Evolutionary conservation across 306 rosid genomes (phyloP), one percentile per base, ranked within the genome.

Genomic region (Corylus heterophylla): DNA sequence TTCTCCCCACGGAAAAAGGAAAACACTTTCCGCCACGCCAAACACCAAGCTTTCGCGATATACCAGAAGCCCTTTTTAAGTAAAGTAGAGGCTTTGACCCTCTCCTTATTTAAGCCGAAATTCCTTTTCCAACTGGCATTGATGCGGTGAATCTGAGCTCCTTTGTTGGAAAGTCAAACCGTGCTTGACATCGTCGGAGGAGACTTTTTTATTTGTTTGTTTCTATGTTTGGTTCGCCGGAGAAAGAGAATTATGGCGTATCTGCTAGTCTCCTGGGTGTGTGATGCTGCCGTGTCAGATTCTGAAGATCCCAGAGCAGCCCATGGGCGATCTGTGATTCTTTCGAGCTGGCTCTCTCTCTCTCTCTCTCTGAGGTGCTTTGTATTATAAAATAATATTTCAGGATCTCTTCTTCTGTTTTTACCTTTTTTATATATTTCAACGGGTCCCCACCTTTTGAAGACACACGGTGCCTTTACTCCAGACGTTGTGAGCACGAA

Each of bases 11-110:
- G 25, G 25, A 18, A 55, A n/a, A 55, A 59, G 72, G 27, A 18
- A 42, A 68, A n/a, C 27, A 13, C n/a, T 75, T 78, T 61, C 74
- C 48, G 29, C 29, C 56, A 25, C 35, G 14, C 81, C 85, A 81
- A 76, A 44, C 73, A 49, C 45, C 44, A 39, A 39, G 4, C 44
- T 11, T 71, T 72, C 49, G 27, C 76, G 16, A 71, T 14, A 11
- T 48, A 48, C 8, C 11, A 31, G 12, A 37, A 13, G 2, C 0
- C 3, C 42, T 71, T 14, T 14, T 7, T 22, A 22, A 29, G 29
- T 11, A 18, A 22, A 29, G 29, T 11, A 10, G 35, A 74, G 52
- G 74, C 63, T 74, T 80, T 74, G 82, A 59, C 82, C 55, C 64
- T 6, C 16, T 58, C 74, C 63, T 80, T 73, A 73, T 58, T 47